phyloP scores from a whole-genome alignment of 148 eudicot genomes.

The Limonium bicolor region DNA sequence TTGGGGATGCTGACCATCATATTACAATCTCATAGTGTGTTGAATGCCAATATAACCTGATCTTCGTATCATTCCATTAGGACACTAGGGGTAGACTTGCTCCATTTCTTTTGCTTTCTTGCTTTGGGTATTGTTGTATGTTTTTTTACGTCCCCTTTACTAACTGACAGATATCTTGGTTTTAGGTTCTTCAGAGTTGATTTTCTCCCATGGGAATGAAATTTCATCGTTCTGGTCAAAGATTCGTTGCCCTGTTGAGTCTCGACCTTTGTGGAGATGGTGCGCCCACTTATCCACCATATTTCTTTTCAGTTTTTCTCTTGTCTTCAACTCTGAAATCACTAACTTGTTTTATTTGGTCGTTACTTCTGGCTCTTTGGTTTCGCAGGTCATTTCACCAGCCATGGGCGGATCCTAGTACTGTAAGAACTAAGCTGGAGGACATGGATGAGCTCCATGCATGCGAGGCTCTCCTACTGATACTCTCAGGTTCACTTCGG shows the following conservation, averaged over 20 bases:
- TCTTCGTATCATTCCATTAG: too few relatives aligned
- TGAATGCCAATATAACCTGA: too few relatives aligned
- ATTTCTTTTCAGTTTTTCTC: background rate
- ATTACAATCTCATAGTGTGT: too few relatives aligned
- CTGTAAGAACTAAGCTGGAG: slow-evolving; percentile 15
- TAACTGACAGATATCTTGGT: background rate
- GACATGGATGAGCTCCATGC: slow-evolving; percentile 50
- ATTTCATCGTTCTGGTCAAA: slow-evolving; percentile 35
- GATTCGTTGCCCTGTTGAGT: slow-evolving; percentile 57
- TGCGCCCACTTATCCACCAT: slow-evolving; percentile 7
- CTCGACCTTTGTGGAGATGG: slow-evolving; percentile 89
- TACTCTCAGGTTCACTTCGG: slow-evolving; percentile 23
- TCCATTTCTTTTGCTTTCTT: too few relatives aligned
- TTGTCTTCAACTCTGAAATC: background rate
- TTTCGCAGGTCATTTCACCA: slow-evolving; percentile 54
- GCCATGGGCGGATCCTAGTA: slow-evolving; percentile 38
- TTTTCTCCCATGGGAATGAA: slow-evolving; percentile 7
- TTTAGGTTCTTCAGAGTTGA: slow-evolving; percentile 19
- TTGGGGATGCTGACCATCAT: too few relatives aligned
- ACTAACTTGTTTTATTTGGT: background rate
- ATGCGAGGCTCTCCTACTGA: slow-evolving; percentile 40
- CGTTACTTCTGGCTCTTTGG: background rate
- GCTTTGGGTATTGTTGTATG: too few relatives aligned
- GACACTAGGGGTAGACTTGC: too few relatives aligned
- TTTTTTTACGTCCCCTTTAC: too few relatives aligned